Percentiles rank a stretch among this genome's conserved stretches.
Evolutionary conservation across 2,329 filamentous ascomycete genomes (phyloP).

Genomic region (Talaromyces pinophilus): DNA sequence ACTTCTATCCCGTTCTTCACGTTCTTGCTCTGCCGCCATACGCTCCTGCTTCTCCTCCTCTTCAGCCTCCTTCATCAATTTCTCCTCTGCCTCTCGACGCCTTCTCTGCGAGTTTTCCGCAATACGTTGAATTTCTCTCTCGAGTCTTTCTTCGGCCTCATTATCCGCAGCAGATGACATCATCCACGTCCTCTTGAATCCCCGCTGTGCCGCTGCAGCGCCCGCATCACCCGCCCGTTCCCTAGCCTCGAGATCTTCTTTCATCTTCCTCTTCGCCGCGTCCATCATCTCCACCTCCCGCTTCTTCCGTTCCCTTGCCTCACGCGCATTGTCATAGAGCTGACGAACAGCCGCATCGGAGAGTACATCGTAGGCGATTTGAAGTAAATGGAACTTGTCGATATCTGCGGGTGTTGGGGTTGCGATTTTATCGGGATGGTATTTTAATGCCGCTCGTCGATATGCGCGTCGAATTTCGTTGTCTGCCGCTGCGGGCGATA

Average conservation of each 20-base stretch:
- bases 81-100: constrained; percentile 52
- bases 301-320: constrained; percentile 68
- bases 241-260: constrained; percentile 79
- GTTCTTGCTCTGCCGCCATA: constrained; percentile 40
- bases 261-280: constrained; percentile 71
- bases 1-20: constrained; percentile 40
- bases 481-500: constrained; percentile 65
- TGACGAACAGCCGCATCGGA: constrained; percentile 68
- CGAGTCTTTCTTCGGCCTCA: constrained; percentile 53
- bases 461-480: constrained; percentile 81
- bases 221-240: constrained; percentile 57
- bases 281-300: constrained; percentile 73
- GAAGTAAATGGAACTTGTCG: constrained; percentile 80
- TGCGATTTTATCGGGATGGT: constrained; percentile 89
- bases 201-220: constrained; percentile 45
- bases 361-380: constrained; percentile 83
- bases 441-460: constrained; percentile 80
- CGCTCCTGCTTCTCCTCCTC: constrained; percentile 47
- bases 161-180: constrained; percentile 29
- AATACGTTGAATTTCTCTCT: constrained; percentile 55
- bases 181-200: constrained; percentile 51
- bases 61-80: constrained; percentile 48
- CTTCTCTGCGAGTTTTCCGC: constrained; percentile 56
- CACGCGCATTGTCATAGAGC: constrained; percentile 75
- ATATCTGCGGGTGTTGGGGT: constrained; percentile 66